Conservation (phyloP, 441 rosid species). For the Macaranga tanarius region DNA sequence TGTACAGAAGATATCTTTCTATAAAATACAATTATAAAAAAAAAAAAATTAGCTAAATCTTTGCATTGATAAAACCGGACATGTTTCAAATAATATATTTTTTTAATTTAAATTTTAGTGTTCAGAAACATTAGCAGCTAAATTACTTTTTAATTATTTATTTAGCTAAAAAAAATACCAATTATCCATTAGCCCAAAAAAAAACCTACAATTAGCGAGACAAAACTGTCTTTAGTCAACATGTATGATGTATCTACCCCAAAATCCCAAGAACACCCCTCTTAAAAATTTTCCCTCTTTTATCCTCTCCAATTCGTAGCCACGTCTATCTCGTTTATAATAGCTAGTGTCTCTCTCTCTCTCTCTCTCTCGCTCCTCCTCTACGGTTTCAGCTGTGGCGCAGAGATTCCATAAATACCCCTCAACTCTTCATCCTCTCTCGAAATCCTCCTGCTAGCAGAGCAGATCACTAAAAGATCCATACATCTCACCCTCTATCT, state of each 20-base stretch:
- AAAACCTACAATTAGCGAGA: neutral
- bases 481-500: neutral
- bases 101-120: too few species aligned
- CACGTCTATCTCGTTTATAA: conserved; percentile 14
- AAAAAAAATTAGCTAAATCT: too few species aligned
- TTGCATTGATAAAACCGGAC: too few species aligned
- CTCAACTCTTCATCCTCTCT: neutral
- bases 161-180: too few species aligned
- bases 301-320: conserved; percentile 16
- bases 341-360: neutral
- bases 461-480: neutral
- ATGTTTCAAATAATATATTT: too few species aligned
- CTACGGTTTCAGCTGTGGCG: conserved; percentile 12
- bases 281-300: neutral
- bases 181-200: too few species aligned
- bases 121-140: too few species aligned
- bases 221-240: conserved; percentile 19
- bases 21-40: too few species aligned
- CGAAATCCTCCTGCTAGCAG: neutral
- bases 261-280: conserved; percentile 35
- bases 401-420: conserved; percentile 4
- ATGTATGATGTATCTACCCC: neutral
- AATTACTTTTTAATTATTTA: too few species aligned
- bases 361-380: neutral
- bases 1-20: too few species aligned